phyloP scores from a whole-genome alignment of 2,329 filamentous ascomycete species.

The Podosphaera fusca region DNA sequence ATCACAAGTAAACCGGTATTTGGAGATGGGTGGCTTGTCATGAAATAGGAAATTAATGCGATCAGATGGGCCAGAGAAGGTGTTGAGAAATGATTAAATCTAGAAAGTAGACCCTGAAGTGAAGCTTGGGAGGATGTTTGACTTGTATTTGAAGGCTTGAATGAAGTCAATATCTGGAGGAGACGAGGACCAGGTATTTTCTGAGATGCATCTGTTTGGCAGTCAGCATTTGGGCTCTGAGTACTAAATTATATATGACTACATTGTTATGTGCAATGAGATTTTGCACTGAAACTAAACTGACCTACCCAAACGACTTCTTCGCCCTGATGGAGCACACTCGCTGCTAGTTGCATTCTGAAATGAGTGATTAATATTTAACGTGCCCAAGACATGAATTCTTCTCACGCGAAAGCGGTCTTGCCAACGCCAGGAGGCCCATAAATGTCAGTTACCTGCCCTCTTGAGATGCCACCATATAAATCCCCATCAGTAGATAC shows the following conservation, averaged over 20 bases:
- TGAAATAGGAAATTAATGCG: constrained; percentile 48
- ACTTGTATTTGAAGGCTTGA: constrained; percentile 1
- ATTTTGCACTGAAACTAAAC: constrained; percentile 3
- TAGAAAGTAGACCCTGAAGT: constrained; percentile 18
- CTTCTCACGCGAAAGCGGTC: constrained; percentile 39
- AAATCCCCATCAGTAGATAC: constrained; percentile 6
- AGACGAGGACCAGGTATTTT: constrained; percentile 25
- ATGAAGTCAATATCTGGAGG: constrained; percentile 20
- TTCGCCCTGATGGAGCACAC: constrained; percentile 34
- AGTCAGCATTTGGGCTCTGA: neutral
- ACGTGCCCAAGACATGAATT: neutral
- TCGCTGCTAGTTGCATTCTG: constrained; percentile 47
- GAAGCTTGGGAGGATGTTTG: constrained; percentile 3
- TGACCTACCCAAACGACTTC: constrained; percentile 65
- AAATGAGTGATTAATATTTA: neutral
- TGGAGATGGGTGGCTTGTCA: constrained; percentile 34
- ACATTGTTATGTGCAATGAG: neutral
- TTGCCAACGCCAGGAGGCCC: constrained; percentile 73
- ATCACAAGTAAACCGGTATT: constrained; percentile 49
- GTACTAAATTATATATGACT: neutral
- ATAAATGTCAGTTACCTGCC: constrained; percentile 69
- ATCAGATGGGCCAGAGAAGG: constrained; percentile 41
- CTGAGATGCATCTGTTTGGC: constrained; percentile 14
- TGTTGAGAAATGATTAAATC: constrained; percentile 40
- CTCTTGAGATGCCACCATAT: constrained; percentile 41